Conservation (phyloP, 2,329 filamentous ascomycete genomes). For the Penicillium sp. region DNA sequence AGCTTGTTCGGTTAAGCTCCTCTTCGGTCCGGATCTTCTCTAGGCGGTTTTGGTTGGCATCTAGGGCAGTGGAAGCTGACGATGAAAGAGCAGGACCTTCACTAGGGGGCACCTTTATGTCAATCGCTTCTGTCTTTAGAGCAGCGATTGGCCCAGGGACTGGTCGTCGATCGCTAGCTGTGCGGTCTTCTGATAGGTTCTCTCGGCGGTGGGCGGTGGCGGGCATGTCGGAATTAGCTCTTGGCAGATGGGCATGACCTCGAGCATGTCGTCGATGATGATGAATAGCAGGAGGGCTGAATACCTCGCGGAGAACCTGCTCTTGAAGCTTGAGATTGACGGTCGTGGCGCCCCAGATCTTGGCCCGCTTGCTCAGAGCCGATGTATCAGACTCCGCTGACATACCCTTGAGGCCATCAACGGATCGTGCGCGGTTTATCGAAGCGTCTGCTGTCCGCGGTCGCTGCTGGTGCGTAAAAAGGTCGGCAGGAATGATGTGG, state of each 20-base stretch:
- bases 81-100: constrained; percentile 38
- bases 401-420: constrained; percentile 21
- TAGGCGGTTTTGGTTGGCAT: constrained; percentile 34
- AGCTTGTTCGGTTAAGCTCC: constrained; percentile 48
- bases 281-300: constrained; percentile 78
- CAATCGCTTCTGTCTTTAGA: constrained; percentile 28
- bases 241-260: constrained; percentile 65
- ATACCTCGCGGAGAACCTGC: constrained; percentile 89
- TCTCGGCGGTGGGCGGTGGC: constrained; percentile 25
- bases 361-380: constrained; percentile 49
- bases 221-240: constrained; percentile 37
- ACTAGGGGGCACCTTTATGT: constrained; percentile 27
- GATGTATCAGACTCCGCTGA: constrained; percentile 22
- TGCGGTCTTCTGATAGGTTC: constrained; percentile 39
- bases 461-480: constrained; percentile 65
- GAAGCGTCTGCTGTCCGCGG: constrained; percentile 38
- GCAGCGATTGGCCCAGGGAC: constrained; percentile 20
- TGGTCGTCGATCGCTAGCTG: constrained; percentile 23
- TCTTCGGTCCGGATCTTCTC: constrained; percentile 38
- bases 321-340: constrained; percentile 86
- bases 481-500: constrained; percentile 83
- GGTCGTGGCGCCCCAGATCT: constrained; percentile 83
- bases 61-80: constrained; percentile 41
- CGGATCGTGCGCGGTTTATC: constrained; percentile 22
- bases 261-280: constrained; percentile 69